phyloP scores from a whole-genome alignment of 257 asterid genomes.

The Linderniella brevidens region DNA sequence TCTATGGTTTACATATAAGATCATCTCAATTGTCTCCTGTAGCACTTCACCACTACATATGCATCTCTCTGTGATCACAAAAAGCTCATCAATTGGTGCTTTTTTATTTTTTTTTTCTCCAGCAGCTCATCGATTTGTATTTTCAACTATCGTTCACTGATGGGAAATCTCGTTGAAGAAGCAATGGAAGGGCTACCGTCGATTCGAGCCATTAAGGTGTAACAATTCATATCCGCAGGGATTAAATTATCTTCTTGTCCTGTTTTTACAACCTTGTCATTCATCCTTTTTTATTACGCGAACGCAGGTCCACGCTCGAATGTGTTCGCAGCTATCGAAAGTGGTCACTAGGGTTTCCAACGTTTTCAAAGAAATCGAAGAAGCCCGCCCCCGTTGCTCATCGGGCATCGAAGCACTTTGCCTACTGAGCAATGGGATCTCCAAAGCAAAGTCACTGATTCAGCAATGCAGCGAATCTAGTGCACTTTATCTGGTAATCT shows the following conservation, averaged over 20 bases:
- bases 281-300: slow-evolving; percentile 4
- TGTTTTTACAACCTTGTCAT: background rate
- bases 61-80: slow-evolving; percentile 4
- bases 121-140: slow-evolving; percentile 12
- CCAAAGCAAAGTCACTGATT: slow-evolving; percentile 45
- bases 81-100: slow-evolving; percentile 1
- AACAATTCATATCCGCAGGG: no score
- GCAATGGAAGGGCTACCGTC: slow-evolving; percentile 29
- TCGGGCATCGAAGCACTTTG: slow-evolving; percentile 73
- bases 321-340: slow-evolving; percentile 50
- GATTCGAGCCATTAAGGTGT: slow-evolving; percentile 48
- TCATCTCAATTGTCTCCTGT: no score
- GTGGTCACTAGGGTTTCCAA: slow-evolving; percentile 23
- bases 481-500: slow-evolving; percentile 69
- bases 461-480: slow-evolving; percentile 72
- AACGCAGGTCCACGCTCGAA: slow-evolving; percentile 59
- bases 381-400: slow-evolving; percentile 67
- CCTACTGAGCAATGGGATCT: slow-evolving; percentile 39
- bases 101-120: no score
- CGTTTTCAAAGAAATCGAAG: slow-evolving; percentile 58
- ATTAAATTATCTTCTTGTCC: no score
- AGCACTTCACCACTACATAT: no score
- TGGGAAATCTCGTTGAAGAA: slow-evolving; percentile 44
- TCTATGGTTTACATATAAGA: no score
- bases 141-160: slow-evolving; percentile 15